Conservation (phyloP, 768 basidiomycete species). For the Phaffia australis region DNA sequence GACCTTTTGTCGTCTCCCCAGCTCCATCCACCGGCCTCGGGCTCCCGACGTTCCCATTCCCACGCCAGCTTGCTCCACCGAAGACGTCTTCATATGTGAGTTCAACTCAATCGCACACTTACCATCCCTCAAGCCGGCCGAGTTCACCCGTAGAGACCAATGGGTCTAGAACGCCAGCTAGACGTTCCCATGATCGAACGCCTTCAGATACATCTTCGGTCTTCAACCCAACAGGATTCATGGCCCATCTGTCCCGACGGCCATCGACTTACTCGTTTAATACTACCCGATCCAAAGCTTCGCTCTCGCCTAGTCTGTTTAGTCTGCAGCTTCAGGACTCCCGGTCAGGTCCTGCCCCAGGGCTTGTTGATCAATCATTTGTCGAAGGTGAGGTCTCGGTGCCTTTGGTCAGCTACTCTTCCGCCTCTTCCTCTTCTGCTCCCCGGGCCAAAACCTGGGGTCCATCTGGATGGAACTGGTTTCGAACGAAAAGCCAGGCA, state of each 20-base stretch:
- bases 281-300: conserved; percentile 5
- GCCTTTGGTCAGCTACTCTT: neutral
- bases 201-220: neutral
- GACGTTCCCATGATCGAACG: neutral
- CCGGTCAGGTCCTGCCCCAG: conserved; percentile 4
- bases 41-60: neutral
- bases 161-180: neutral
- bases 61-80: conserved; percentile 10
- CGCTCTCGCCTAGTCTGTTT: conserved; percentile 22
- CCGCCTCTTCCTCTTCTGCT: neutral
- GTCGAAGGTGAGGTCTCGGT: conserved; percentile 14
- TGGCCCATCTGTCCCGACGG: conserved; percentile 7
- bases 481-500: conserved; percentile 12
- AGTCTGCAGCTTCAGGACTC: conserved; percentile 8
- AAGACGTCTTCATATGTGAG: neutral
- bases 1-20: neutral
- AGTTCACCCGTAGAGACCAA: neutral
- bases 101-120: neutral
- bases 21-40: neutral
- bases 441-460: neutral
- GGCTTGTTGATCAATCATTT: conserved; percentile 5
- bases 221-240: conserved; percentile 1
- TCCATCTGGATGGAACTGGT: conserved; percentile 8
- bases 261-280: conserved; percentile 14
- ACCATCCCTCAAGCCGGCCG: neutral